Evolutionary conservation across 805 yeast species (phyloP).

Genomic region (Candida maesae): DNA sequence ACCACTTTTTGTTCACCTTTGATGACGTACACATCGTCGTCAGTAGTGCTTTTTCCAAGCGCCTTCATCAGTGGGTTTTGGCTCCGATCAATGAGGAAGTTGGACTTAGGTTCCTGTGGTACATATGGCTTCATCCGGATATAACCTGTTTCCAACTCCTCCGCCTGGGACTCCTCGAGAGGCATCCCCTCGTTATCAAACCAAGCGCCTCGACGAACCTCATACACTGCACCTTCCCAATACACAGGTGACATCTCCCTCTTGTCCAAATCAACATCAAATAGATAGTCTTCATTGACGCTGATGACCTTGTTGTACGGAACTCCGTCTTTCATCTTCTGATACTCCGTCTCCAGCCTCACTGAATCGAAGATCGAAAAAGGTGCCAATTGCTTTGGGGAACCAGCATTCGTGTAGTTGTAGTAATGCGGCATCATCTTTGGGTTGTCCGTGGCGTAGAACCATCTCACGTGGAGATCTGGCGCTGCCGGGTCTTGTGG

Average conservation of each 20-base stretch:
- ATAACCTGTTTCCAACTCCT: slow-evolving; percentile 58
- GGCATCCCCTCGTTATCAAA: slow-evolving; percentile 59
- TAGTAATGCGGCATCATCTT: slow-evolving; percentile 59
- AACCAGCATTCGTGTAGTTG: slow-evolving; percentile 44
- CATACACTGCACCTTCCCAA: slow-evolving; percentile 87
- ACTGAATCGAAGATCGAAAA: slow-evolving; percentile 63
- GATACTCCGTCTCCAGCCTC: slow-evolving; percentile 46
- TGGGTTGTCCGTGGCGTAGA: slow-evolving; percentile 79
- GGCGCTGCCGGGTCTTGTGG: slow-evolving; percentile 16
- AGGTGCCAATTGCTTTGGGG: slow-evolving; percentile 60
- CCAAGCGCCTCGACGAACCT: slow-evolving; percentile 86
- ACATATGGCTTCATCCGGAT: slow-evolving; percentile 35
- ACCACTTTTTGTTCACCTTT: slow-evolving; percentile 30
- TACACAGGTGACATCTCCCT: slow-evolving; percentile 64
- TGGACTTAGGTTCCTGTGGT: slow-evolving; percentile 9
- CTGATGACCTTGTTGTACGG: slow-evolving; percentile 32
- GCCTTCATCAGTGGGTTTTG: slow-evolving; percentile 15
- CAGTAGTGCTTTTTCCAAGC: slow-evolving; percentile 5
- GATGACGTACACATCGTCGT: slow-evolving; percentile 13
- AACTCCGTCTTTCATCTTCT: slow-evolving; percentile 7
- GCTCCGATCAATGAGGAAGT: no score
- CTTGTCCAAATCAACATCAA: slow-evolving; percentile 59
- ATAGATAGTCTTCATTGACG: slow-evolving; percentile 80
- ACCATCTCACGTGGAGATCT: slow-evolving; percentile 50
- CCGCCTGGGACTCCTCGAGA: slow-evolving; percentile 44